Percentiles rank a stretch among this genome's conserved stretches.
Evolutionary conservation across 2,329 filamentous ascomycete species (phyloP).

Genomic region (Colletotrichum higginsianum): DNA sequence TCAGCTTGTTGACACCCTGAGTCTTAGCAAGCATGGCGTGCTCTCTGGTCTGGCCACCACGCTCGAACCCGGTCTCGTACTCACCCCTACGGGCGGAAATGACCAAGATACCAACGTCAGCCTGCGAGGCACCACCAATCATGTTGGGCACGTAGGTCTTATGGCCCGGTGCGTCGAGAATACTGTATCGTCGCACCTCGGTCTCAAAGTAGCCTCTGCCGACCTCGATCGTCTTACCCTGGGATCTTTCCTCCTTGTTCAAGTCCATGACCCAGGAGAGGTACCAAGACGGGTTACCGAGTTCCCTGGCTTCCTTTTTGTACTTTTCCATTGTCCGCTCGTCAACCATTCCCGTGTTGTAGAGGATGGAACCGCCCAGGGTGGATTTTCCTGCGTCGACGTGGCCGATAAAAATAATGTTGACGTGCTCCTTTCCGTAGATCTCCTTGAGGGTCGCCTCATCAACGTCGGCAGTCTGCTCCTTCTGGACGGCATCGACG

Average conservation of each 20-base stretch:
- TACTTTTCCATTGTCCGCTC: slow-evolving; percentile 99
- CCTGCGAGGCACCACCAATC: slow-evolving; percentile 95
- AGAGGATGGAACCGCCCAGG: slow-evolving; percentile 92
- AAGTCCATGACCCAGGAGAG: slow-evolving; percentile 98
- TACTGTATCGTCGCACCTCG: slow-evolving; percentile 95
- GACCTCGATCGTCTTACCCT: slow-evolving; percentile 98
- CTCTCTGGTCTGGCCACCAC: slow-evolving; percentile 96
- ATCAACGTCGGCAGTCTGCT: slow-evolving; percentile 82
- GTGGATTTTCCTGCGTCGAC: slow-evolving; percentile 99
- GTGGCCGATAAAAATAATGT: slow-evolving; percentile 98
- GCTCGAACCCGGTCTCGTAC: slow-evolving; percentile 98
- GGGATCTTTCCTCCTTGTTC: slow-evolving; percentile 94
- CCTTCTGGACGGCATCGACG: slow-evolving; percentile 86
- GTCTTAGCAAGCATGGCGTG: slow-evolving; percentile 98
- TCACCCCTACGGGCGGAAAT: slow-evolving; percentile 98
- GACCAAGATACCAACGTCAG: slow-evolving; percentile 94
- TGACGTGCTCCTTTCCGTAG: slow-evolving; percentile 93
- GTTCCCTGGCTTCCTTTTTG: slow-evolving; percentile 95
- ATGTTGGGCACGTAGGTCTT: slow-evolving; percentile 99
- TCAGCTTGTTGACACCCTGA: slow-evolving; percentile 95
- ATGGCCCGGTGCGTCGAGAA: slow-evolving; percentile 96
- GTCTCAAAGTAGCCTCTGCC: slow-evolving; percentile 97
- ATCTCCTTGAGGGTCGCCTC: slow-evolving; percentile 88
- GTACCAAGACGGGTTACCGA: slow-evolving; percentile 98
- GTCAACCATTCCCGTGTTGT: slow-evolving; percentile 98